A percentile compares a stretch with the other conserved stretches of the same genome.
Conservation (phyloP, 2,329 filamentous ascomycete species). For the Rugonectria rugulosa region DNA sequence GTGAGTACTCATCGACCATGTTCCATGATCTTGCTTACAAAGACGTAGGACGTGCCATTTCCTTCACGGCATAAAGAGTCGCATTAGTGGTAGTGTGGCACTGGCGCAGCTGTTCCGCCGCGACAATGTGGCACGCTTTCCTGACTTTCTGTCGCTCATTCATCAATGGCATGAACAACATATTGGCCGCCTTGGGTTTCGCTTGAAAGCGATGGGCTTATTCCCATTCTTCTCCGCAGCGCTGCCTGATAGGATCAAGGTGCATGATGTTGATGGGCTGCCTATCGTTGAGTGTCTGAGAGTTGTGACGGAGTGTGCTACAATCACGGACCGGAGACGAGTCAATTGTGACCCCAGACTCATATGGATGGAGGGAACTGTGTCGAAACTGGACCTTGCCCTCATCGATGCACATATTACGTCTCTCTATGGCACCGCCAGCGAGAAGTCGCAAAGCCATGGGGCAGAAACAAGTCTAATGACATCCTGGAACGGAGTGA, state of each 20-base stretch:
- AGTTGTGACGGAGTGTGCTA: constrained; percentile 15
- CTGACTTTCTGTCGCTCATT: constrained; percentile 23
- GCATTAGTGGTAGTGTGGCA: constrained; percentile 23
- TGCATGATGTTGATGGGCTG: constrained; percentile 24
- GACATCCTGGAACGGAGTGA: constrained; percentile 24
- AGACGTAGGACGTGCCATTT: constrained; percentile 23
- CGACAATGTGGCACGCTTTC: constrained; percentile 15
- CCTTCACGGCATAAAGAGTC: constrained; percentile 31
- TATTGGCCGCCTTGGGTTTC: constrained; percentile 25
- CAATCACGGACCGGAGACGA: not conserved
- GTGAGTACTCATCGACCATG: constrained; percentile 5
- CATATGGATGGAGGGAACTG: constrained; percentile 35
- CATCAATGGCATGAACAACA: constrained; percentile 30
- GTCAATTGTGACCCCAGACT: constrained; percentile 26
- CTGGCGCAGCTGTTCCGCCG: constrained; percentile 19
- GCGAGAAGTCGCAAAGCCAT: accelerated
- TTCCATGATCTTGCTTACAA: not conserved
- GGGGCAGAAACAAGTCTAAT: not conserved
- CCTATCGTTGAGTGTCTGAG: constrained; percentile 25
- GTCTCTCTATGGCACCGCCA: constrained; percentile 16
- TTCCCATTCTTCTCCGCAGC: constrained; percentile 31
- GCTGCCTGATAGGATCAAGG: not conserved
- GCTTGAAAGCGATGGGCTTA: constrained; percentile 24
- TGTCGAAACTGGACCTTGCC: constrained; percentile 23
- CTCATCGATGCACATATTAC: constrained; percentile 28